phyloP scores from a whole-genome alignment of 495 filamentous ascomycete genomes.

The Penicillium parvum region DNA sequence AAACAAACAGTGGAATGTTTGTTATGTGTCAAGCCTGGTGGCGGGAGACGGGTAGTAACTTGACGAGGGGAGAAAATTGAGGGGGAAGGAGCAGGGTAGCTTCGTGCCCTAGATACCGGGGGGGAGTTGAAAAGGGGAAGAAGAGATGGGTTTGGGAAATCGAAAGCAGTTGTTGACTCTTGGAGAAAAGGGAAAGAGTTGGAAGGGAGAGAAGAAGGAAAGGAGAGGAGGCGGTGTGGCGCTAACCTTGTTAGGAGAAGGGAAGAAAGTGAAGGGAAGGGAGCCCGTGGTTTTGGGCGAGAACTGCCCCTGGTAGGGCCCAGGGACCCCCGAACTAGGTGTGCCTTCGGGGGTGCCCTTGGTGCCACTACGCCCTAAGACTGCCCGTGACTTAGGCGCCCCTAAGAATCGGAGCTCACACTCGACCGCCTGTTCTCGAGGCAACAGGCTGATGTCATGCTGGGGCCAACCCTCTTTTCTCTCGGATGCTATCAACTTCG shows the following conservation, averaged over 20 bases:
- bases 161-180: slow-evolving; percentile 17
- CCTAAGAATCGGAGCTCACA: no score
- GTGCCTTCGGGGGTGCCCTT: neutral
- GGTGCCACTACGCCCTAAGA: no score
- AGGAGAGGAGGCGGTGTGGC: slow-evolving; percentile 25
- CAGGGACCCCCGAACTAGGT: no score
- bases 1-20: slow-evolving; percentile 44
- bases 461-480: neutral
- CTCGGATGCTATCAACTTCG: neutral
- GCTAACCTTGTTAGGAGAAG: slow-evolving; percentile 16
- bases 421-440: slow-evolving; percentile 4
- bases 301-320: no score
- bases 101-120: slow-evolving; percentile 77
- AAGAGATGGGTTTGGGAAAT: slow-evolving; percentile 24
- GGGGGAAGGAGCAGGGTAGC: slow-evolving; percentile 71
- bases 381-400: neutral
- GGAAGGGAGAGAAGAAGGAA: slow-evolving; percentile 12
- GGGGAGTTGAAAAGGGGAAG: slow-evolving; percentile 20
- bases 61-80: slow-evolving; percentile 40
- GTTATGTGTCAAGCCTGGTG: slow-evolving; percentile 18
- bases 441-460: neutral
- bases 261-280: no score
- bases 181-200: slow-evolving; percentile 19
- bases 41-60: slow-evolving; percentile 40
- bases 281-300: neutral